Evolutionary conservation across 2,329 filamentous ascomycete genomes (phyloP), one percentile per base, ranked within the genome.

Genomic region (Trichoderma breve): DNA sequence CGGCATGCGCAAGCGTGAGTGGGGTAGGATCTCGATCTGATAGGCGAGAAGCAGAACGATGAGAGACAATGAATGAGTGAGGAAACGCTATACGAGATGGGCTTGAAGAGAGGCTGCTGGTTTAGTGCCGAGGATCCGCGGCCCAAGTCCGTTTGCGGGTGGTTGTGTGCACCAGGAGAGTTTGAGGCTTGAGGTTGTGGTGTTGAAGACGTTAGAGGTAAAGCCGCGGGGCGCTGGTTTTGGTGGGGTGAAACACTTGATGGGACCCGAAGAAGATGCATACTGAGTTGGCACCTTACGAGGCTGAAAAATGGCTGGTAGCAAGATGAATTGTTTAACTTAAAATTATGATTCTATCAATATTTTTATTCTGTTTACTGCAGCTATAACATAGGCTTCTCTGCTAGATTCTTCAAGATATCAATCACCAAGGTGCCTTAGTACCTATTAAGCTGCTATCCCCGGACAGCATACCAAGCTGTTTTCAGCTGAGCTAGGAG

Each of bases 1-100:
- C 53, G 57, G 64, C 71, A 58, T 26, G 65, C 62, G 39, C 64
- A 67, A 32, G 57, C 47, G 58, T 26, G 43, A 53, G 71, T 67
- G 71, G 65, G 71, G 67, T 62, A 34, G 39, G 67, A 64, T 51
- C 64, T 69, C 64, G 58, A 66, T 66, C 64, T 74, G 53, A 69
- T 53, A 70, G 70, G 63, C 63, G 69, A 73, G 53, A 43, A 18
- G 6, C 11, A 32, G 30, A 39, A 61, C 24, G 58, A 21, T 69
- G 47, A n/a, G 28, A 9, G 15, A 28, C 28, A 21, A 24, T 60
- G 15, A 32, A 24, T 60, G 15, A 32, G 21, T 51, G 28, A 32
- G 4, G n/a, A 43, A 15, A 3, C 12, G 7, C 18, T 58, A 18
- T 11, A 30, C 12, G 15, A 61, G 34, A 24, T 12, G n/a, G 1